Conservation (phyloP, 192 early-diverging fungal genomes). For the Coemansia sp. region DNA sequence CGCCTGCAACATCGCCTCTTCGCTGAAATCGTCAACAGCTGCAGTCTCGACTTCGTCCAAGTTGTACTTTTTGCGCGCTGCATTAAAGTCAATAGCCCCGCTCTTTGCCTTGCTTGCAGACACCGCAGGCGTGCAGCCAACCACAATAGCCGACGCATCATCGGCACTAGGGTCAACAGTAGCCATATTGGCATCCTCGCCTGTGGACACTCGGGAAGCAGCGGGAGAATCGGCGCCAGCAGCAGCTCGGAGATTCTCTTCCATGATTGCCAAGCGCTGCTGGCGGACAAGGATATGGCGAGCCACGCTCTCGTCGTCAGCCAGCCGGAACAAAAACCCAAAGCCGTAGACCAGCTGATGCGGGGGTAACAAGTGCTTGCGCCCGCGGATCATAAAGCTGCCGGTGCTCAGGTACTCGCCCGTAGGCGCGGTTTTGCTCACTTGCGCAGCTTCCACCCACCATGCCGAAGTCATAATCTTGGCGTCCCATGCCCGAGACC, state of each 20-base stretch:
- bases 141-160: constrained; percentile 2
- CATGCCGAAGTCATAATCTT: constrained; percentile 93
- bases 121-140: background rate
- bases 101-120: background rate
- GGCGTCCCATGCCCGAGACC: constrained; percentile 94
- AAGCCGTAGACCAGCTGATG: constrained; percentile 94
- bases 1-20: background rate
- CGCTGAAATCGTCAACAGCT: constrained; percentile 20
- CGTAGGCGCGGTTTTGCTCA: constrained; percentile 84
- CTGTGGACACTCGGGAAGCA: background rate
- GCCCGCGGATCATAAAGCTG: constrained; percentile 89
- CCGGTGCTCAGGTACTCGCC: constrained; percentile 89
- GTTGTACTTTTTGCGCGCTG: constrained; percentile 50
- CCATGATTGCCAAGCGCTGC: constrained; percentile 38
- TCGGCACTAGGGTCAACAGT: background rate
- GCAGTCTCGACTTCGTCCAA: constrained; percentile 47
- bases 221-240: background rate
- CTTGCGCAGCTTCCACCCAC: constrained; percentile 88
- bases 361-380: constrained; percentile 92
- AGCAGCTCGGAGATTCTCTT: constrained; percentile 17
- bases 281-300: constrained; percentile 70
- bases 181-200: background rate
- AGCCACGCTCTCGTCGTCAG: constrained; percentile 72
- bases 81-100: constrained; percentile 23
- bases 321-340: constrained; percentile 83